A percentile compares a stretch with the other conserved stretches of the same genome.
phyloP scores from a whole-genome alignment of 2,329 filamentous ascomycete genomes.

The Cordyceps farinosa region DNA sequence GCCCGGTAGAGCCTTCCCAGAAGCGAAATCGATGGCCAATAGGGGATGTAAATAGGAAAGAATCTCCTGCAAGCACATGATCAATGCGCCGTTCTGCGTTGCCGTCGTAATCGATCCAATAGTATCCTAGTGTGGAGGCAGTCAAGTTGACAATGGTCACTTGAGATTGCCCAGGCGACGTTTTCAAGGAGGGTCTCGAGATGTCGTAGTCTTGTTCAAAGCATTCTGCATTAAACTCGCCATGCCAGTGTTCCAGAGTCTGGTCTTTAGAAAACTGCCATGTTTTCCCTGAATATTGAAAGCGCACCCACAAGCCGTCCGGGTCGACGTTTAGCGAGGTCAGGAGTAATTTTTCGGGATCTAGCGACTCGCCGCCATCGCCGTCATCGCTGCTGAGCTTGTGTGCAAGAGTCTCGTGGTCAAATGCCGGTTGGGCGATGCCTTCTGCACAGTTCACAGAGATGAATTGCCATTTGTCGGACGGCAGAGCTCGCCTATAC shows the following conservation, averaged over 20 bases:
- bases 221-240: slow-evolving; percentile 11
- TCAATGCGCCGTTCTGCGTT: neutral
- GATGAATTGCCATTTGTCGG: slow-evolving; percentile 23
- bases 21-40: neutral
- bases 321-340: slow-evolving; percentile 23
- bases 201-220: neutral
- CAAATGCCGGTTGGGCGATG: slow-evolving; percentile 21
- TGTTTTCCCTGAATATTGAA: slow-evolving; percentile 20
- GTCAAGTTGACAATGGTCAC: slow-evolving; percentile 27
- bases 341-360: slow-evolving; percentile 22
- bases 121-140: slow-evolving; percentile 20
- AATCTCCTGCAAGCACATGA: neutral
- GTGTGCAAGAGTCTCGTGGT: slow-evolving; percentile 24
- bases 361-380: neutral
- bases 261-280: slow-evolving; percentile 23
- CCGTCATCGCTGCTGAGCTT: slow-evolving; percentile 11
- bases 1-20: neutral
- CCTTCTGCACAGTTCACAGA: slow-evolving; percentile 21
- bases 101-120: slow-evolving; percentile 16
- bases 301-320: slow-evolving; percentile 21
- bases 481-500: slow-evolving; percentile 22
- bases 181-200: slow-evolving; percentile 15
- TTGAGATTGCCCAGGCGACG: slow-evolving; percentile 9
- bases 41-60: neutral
- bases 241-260: slow-evolving; percentile 21